Evolutionary conservation across 176 grass and related monocot genomes (phyloP).

Genomic region (Stipa capillata): DNA sequence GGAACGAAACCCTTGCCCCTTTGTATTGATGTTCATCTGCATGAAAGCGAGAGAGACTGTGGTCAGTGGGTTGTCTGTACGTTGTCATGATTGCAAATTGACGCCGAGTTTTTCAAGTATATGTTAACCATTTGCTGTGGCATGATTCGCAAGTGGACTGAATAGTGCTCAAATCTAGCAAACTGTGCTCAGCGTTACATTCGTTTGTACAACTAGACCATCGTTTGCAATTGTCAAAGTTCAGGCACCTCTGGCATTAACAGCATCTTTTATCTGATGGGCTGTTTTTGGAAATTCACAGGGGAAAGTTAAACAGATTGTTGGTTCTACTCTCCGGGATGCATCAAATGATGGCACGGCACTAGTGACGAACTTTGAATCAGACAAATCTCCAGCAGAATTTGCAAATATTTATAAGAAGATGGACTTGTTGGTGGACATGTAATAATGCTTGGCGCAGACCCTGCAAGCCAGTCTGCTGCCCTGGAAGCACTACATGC

Average conservation of each 20-base stretch:
- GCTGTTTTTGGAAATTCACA: background rate
- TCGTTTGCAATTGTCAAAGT: background rate
- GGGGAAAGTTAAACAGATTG: constrained; percentile 98
- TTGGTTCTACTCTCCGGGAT: constrained; percentile 86
- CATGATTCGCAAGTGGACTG: background rate
- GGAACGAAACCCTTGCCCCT: background rate
- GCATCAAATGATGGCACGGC: constrained; percentile 11
- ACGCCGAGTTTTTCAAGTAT: background rate
- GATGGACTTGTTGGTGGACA: constrained; percentile 67
- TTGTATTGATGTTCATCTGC: too few species aligned
- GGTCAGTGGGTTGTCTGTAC: background rate
- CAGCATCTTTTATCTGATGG: background rate
- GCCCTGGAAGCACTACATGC: constrained; percentile 62
- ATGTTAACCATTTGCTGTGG: background rate
- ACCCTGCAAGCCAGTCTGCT: constrained; percentile 56
- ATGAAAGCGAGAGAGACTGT: too few species aligned
- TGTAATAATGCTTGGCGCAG: constrained; percentile 90
- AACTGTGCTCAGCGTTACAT: background rate
- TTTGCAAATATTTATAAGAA: constrained; percentile 63
- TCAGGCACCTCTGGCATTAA: background rate
- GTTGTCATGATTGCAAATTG: constrained; percentile 6
- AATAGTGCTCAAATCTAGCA: background rate
- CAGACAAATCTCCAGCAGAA: constrained; percentile 61
- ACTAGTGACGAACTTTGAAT: constrained; percentile 88
- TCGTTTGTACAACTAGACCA: background rate